Base-by-base conservation (phyloP, 192 early-diverging fungal species). In the Coemansia sp. region DNA sequence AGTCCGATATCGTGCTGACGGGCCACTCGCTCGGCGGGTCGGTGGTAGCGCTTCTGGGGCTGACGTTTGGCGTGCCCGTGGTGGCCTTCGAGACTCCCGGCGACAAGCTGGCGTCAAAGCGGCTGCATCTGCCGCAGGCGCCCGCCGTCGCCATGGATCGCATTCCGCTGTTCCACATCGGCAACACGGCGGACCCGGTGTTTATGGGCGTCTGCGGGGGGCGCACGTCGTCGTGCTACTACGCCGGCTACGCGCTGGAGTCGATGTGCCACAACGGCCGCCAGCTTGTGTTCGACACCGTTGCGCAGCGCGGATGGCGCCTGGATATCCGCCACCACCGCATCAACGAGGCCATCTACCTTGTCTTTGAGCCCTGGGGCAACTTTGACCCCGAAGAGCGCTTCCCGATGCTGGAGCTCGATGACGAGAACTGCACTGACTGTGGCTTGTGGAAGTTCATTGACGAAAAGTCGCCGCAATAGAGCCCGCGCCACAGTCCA, bases 141-240 rank as follows among this genome's bases (percentile, higher is more conserved):
- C 89, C 86, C 1, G 83, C 73, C 9, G 64, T 76, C 12, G 40
- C 64, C 9, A 85, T 85, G 67, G 69, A 87, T 5, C 76, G 87
- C 26, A 62, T 94, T 58, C 91, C 95, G n/a, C 87, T 97, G 38
- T 98, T 87, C 72, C 97, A 98, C 62, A 76, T 96, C 70, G 95
- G 95, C 5, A 89, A 98, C 79, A 90, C 88, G 3, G 91, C 90
- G 4, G 97, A 98, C 78, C 95, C 96, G 10, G 89, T 98, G 26
- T 98, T 88, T 76, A 84, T 91, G 66, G 97, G 97, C 32, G 84
- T 87, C 26, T 98, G 97, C 70, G 84, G 82, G 11, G 92, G 91
- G 5, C 77, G 79, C 32, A 79, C 83, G 1, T 86, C 85, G 12
- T 69, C 68, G 26, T 93, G 92, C 69, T 93, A 90, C 65, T 89